A percentile compares a stretch with the other conserved stretches of the same genome.
Conservation (phyloP, 192 early-diverging fungal genomes). For the Backusella parvicylindrica region DNA sequence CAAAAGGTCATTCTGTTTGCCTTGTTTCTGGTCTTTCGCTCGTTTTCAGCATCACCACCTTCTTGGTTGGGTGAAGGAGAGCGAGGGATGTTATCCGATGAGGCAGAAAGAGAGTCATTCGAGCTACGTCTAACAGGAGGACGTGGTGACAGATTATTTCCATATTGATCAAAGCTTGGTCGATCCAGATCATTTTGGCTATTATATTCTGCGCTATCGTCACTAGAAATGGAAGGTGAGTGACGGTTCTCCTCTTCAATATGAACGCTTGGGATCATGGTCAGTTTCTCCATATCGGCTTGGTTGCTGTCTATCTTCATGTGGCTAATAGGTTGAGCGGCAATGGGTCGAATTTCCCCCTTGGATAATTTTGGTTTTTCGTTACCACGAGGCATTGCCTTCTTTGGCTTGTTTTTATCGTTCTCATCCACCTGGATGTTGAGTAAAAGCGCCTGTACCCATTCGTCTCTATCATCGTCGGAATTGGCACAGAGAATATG, state of each 20-base stretch:
- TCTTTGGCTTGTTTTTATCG: conserved; percentile 17
- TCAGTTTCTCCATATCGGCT: conserved; percentile 13
- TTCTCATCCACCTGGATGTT: conserved; percentile 31
- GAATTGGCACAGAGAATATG: conserved; percentile 88
- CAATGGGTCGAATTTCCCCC: conserved; percentile 19
- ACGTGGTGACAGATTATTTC: not conserved
- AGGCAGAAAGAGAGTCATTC: not conserved
- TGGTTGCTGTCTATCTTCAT: conserved; percentile 7
- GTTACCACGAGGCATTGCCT: not conserved
- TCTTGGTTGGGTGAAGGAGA: not conserved
- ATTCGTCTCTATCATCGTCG: conserved; percentile 88
- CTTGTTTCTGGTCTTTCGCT: conserved; percentile 27
- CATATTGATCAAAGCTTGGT: conserved; percentile 1
- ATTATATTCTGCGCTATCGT: not conserved
- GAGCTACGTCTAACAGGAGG: conserved; percentile 8
- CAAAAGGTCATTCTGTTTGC: conserved; percentile 34
- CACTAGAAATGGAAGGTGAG: conserved; percentile 12
- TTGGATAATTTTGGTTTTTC: conserved; percentile 29
- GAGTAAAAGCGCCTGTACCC: conserved; percentile 71
- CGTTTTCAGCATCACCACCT: not conserved
- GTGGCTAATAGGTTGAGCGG: conserved; percentile 24
- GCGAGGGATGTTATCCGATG: not conserved
- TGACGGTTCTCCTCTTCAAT: not conserved
- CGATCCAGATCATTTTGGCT: not conserved
- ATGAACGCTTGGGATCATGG: not conserved